phyloP scores from a whole-genome alignment of 2,329 filamentous ascomycete species.

The Fonsecaea erecta region DNA sequence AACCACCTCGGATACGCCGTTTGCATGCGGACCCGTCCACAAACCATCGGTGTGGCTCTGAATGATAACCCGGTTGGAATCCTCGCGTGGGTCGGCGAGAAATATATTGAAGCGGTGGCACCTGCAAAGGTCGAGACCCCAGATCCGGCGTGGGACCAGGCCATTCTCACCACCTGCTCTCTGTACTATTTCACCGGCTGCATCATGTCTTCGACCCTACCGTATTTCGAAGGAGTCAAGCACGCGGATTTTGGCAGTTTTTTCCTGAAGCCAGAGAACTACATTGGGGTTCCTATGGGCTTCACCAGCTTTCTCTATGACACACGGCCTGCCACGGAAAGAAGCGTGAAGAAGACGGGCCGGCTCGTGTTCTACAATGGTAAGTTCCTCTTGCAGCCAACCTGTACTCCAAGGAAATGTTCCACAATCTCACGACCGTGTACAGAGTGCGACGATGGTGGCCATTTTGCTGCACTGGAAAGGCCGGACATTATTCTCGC shows the following conservation, averaged over 20 bases:
- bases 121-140: slow-evolving; percentile 17
- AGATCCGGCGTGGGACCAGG: slow-evolving; percentile 16
- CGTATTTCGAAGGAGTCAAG: slow-evolving; percentile 27
- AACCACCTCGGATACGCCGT: slow-evolving; percentile 30
- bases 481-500: slow-evolving; percentile 34
- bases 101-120: slow-evolving; percentile 44
- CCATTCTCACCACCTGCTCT: slow-evolving; percentile 27
- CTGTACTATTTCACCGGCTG: slow-evolving; percentile 30
- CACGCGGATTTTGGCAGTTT: slow-evolving; percentile 26
- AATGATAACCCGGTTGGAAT: slow-evolving; percentile 72
- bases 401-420: background rate
- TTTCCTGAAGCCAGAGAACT: slow-evolving; percentile 25
- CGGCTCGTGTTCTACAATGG: slow-evolving; percentile 46
- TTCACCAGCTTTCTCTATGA: slow-evolving; percentile 53
- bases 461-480: slow-evolving; percentile 47
- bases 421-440: background rate
- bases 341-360: slow-evolving; percentile 44
- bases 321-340: slow-evolving; percentile 45
- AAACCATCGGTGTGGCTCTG: slow-evolving; percentile 71
- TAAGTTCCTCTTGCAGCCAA: background rate
- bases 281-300: slow-evolving; percentile 47
- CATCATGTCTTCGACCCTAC: slow-evolving; percentile 20
- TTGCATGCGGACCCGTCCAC: slow-evolving; percentile 69
- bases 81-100: slow-evolving; percentile 80
- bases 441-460: slow-evolving; percentile 40